Conservation (phyloP, 345 rosid species). For the Trapa bicornis region DNA sequence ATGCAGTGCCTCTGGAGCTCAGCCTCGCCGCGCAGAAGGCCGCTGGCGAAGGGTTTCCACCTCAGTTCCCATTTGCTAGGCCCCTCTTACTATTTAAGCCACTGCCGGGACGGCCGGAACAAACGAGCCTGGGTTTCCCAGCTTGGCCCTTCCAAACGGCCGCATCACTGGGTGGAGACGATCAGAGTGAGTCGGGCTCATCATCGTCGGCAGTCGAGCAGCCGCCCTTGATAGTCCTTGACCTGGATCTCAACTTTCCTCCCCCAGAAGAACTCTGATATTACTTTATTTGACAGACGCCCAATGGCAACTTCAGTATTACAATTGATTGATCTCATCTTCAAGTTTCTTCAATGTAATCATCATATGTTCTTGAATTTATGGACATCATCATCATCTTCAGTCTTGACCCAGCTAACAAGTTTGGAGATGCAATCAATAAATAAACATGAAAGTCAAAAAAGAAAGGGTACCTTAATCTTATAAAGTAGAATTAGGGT, state of each 20-base stretch:
- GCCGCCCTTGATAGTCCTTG: constrained; percentile 19
- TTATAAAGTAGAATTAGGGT: too few relatives aligned
- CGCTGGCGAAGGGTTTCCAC: constrained; percentile 19
- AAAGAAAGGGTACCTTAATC: too few relatives aligned
- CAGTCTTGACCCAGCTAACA: too few relatives aligned
- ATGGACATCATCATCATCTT: too few relatives aligned
- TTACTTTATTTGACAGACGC: not conserved
- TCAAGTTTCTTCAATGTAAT: too few relatives aligned
- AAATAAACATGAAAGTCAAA: too few relatives aligned
- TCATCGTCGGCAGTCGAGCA: constrained; percentile 23
- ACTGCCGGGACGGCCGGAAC: constrained; percentile 2
- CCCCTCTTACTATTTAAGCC: constrained; percentile 23
- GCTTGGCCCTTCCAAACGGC: constrained; percentile 23
- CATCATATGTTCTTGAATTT: too few relatives aligned
- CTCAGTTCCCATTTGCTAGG: constrained; percentile 13
- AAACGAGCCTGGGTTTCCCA: constrained; percentile 33
- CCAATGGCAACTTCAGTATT: too few relatives aligned
- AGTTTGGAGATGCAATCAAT: too few relatives aligned
- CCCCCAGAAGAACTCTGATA: constrained; percentile 52
- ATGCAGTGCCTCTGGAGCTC: not conserved
- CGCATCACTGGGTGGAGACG: constrained; percentile 17
- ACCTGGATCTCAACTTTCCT: constrained; percentile 60
- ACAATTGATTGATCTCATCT: too few relatives aligned
- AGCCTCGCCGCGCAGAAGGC: not conserved
- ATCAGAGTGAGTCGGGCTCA: constrained; percentile 27